Evolutionary conservation across 2,329 filamentous ascomycete species (phyloP).

Genomic region (Elsinoe fawcettii): DNA sequence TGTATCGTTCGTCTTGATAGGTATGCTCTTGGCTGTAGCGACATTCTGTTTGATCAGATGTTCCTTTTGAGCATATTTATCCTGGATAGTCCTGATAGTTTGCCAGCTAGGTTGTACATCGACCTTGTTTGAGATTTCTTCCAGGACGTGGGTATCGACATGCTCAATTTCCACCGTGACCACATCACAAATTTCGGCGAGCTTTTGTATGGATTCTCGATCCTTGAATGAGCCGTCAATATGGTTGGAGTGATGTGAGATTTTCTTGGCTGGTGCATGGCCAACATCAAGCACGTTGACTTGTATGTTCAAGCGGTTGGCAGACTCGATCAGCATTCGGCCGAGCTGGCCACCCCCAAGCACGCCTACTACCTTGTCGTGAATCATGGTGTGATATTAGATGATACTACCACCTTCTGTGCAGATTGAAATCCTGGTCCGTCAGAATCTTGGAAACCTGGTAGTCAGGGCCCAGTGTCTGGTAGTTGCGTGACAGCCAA

Average conservation of each 20-base stretch:
- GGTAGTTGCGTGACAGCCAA: no score
- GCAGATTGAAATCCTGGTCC: no score
- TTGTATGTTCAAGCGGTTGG: conserved; percentile 67
- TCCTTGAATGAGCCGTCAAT: conserved; percentile 86
- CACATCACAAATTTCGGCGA: conserved; percentile 70
- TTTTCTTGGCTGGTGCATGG: conserved; percentile 74
- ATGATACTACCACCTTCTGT: background rate
- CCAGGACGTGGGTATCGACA: conserved; percentile 79
- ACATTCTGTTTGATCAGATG: conserved; percentile 62
- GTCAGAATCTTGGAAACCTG: no score
- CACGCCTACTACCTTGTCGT: conserved; percentile 31
- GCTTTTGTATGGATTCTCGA: conserved; percentile 63
- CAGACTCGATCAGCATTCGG: conserved; percentile 89
- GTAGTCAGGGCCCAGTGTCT: no score
- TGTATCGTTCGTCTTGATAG: conserved; percentile 52
- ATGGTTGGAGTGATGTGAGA: conserved; percentile 66
- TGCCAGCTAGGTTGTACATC: conserved; percentile 72
- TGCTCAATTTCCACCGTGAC: conserved; percentile 95
- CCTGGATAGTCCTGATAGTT: conserved; percentile 81
- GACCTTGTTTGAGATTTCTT: conserved; percentile 65
- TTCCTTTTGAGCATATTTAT: conserved; percentile 86
- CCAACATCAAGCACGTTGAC: conserved; percentile 72
- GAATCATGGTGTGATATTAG: conserved; percentile 17
- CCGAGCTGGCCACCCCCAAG: conserved; percentile 57
- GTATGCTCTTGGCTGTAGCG: conserved; percentile 62